Evolutionary conservation across 2,329 filamentous ascomycete genomes (phyloP).

Genomic region (Penicillium polonicum): DNA sequence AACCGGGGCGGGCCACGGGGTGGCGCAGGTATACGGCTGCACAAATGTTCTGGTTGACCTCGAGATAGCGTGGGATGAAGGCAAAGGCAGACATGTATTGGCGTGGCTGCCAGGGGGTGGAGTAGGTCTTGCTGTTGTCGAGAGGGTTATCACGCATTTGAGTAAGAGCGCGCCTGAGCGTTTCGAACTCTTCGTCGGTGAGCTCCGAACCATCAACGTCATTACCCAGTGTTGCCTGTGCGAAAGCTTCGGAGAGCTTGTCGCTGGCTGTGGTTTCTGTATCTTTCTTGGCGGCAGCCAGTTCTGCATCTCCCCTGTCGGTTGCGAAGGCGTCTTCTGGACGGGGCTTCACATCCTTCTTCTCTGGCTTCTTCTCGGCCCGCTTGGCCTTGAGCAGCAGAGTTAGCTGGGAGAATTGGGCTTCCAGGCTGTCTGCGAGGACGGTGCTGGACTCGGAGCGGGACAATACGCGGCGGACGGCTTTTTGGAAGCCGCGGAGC

Average conservation of each 20-base stretch:
- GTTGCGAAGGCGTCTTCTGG: slow-evolving; percentile 10
- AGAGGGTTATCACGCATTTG: slow-evolving; percentile 71
- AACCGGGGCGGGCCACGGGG: slow-evolving; percentile 80
- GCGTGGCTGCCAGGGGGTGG: slow-evolving; percentile 84
- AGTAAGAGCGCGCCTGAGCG: slow-evolving; percentile 57
- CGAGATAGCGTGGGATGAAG: slow-evolving; percentile 91
- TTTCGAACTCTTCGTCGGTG: slow-evolving; percentile 48
- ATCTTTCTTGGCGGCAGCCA: slow-evolving; percentile 16
- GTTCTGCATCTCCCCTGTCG: slow-evolving; percentile 13
- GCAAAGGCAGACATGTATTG: slow-evolving; percentile 89
- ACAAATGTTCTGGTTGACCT: slow-evolving; percentile 97
- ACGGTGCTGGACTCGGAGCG: slow-evolving; percentile 49
- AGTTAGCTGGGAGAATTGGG: slow-evolving; percentile 55
- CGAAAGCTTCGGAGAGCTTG: slow-evolving; percentile 37
- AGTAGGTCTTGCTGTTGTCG: slow-evolving; percentile 77
- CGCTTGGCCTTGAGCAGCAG: slow-evolving; percentile 47
- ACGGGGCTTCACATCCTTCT: slow-evolving; percentile 11
- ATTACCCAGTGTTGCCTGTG: slow-evolving; percentile 31
- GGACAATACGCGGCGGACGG: slow-evolving; percentile 63
- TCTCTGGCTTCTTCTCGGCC: slow-evolving; percentile 24
- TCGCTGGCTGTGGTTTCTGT: slow-evolving; percentile 21
- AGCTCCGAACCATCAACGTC: slow-evolving; percentile 48
- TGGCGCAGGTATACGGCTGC: slow-evolving; percentile 92
- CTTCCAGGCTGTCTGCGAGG: slow-evolving; percentile 51
- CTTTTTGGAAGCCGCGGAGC: slow-evolving; percentile 68